phyloP scores from a whole-genome alignment of 805 yeast species.

The Brettanomyces anomalus region DNA sequence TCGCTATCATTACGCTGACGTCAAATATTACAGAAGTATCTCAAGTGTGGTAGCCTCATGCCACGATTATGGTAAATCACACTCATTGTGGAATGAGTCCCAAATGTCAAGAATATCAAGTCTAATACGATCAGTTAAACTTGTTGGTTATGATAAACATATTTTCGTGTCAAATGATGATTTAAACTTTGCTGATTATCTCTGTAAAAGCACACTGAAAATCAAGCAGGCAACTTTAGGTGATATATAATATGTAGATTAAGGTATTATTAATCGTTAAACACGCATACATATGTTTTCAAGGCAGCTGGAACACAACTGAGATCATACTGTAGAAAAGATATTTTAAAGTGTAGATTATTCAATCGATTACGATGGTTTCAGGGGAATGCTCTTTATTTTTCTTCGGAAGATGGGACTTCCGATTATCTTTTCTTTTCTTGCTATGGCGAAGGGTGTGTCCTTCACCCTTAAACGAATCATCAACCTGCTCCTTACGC shows the following conservation, averaged over 20 bases:
- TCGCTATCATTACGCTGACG: constrained; percentile 30
- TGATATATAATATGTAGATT: too few relatives aligned
- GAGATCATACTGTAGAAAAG: too few relatives aligned
- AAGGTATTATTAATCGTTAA: too few relatives aligned
- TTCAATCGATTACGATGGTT: constrained; percentile 65
- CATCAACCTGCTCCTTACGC: constrained; percentile 1
- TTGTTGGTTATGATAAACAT: constrained; percentile 1
- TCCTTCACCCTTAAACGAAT: constrained; percentile 56
- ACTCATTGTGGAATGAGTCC: constrained; percentile 37
- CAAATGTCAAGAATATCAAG: constrained; percentile 38
- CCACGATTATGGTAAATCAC: constrained; percentile 34
- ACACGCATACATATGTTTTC: too few relatives aligned
- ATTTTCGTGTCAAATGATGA: too few relatives aligned
- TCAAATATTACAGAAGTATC: constrained; percentile 23
- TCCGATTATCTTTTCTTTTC: constrained; percentile 55
- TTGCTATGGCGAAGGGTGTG: constrained; percentile 49
- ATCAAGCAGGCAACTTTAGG: too few relatives aligned
- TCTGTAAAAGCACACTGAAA: constrained; percentile 10
- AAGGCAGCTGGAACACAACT: too few relatives aligned
- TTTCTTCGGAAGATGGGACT: constrained; percentile 44
- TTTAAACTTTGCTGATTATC: constrained; percentile 14
- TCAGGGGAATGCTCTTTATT: constrained; percentile 67
- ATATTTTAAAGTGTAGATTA: background rate
- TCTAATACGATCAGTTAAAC: constrained; percentile 27
- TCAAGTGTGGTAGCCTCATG: constrained; percentile 28